Percentiles rank a stretch among this genome's conserved stretches.
phyloP scores from a whole-genome alignment of 2,329 filamentous ascomycete genomes.

The Aotearoamyces nothofagi region DNA sequence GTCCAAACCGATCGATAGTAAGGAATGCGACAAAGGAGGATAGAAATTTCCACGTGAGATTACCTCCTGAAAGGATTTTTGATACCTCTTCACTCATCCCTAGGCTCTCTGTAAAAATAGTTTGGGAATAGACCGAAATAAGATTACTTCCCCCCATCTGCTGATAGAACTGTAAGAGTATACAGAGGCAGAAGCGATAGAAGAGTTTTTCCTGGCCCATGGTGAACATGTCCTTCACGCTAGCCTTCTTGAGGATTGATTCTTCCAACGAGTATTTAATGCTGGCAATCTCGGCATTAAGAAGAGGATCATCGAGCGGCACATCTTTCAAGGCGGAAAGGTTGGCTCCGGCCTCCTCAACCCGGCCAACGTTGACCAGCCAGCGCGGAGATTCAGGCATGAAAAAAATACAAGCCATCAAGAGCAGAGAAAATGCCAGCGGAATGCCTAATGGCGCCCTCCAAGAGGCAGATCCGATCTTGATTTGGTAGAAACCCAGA shows the following conservation, averaged over 20 bases:
- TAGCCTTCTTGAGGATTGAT: conserved; percentile 21
- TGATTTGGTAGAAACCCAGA: conserved; percentile 24
- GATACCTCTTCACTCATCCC: conserved; percentile 30
- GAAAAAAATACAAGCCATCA: conserved; percentile 20
- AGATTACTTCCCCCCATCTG: conserved; percentile 27
- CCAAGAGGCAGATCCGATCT: conserved; percentile 18
- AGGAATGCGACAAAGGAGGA: conserved; percentile 29
- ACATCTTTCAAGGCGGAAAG: conserved; percentile 7
- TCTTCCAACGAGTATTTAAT: conserved; percentile 35
- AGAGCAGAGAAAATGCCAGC: conserved; percentile 17
- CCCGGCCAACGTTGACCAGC: conserved; percentile 21
- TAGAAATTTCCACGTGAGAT: conserved; percentile 40
- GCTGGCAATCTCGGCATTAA: conserved; percentile 25
- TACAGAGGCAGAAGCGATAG: conserved; percentile 34
- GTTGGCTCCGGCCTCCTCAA: conserved; percentile 22
- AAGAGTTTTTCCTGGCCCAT: conserved; percentile 33
- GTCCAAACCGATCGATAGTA: conserved; percentile 52
- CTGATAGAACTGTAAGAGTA: conserved; percentile 33
- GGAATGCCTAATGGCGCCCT: conserved; percentile 23
- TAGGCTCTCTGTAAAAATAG: conserved; percentile 32
- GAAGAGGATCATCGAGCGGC: conserved; percentile 2
- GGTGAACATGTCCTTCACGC: conserved; percentile 27
- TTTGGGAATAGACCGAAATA: conserved; percentile 27
- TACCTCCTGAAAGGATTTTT: conserved; percentile 29
- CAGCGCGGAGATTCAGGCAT: conserved; percentile 24